Evolutionary conservation across 352 stramenopile genomes (phyloP).

Genomic region (Globisporangium uncinulatum): DNA sequence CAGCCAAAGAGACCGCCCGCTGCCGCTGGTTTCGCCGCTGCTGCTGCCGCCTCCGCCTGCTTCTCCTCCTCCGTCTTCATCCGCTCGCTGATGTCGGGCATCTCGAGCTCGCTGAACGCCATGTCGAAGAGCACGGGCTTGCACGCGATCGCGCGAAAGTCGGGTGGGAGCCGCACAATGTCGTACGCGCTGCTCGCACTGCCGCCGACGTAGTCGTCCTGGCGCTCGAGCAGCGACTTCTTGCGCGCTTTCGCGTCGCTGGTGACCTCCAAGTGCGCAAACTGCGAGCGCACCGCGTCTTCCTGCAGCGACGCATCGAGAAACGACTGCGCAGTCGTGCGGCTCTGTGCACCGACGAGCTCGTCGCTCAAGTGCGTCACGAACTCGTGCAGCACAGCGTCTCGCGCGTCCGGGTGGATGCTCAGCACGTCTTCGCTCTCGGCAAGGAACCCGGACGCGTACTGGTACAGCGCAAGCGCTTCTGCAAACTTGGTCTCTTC

Average conservation of each 20-base stretch:
- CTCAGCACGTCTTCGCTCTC: slow-evolving; percentile 57
- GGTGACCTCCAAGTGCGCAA: slow-evolving; percentile 53
- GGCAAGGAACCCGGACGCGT: slow-evolving; percentile 49
- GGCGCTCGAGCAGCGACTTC: slow-evolving; percentile 45
- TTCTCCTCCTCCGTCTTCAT: slow-evolving; percentile 77
- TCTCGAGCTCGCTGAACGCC: slow-evolving; percentile 77
- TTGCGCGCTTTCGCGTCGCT: slow-evolving; percentile 8
- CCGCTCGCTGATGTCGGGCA: slow-evolving; percentile 68
- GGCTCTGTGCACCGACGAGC: slow-evolving; percentile 56
- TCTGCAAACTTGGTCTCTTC: slow-evolving; percentile 63
- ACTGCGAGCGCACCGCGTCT: slow-evolving; percentile 51
- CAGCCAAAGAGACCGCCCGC: slow-evolving; percentile 63
- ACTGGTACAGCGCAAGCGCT: slow-evolving; percentile 65
- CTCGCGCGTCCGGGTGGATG: slow-evolving; percentile 51
- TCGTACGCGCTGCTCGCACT: slow-evolving; percentile 48
- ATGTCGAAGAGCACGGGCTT: slow-evolving; percentile 84
- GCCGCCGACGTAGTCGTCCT: slow-evolving; percentile 48
- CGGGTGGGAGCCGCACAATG: slow-evolving; percentile 56
- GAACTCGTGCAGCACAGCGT: slow-evolving; percentile 58
- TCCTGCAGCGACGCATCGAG: slow-evolving; percentile 50
- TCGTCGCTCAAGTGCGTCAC: slow-evolving; percentile 53
- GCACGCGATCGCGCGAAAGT: slow-evolving; percentile 56
- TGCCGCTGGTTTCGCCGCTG: slow-evolving; percentile 23
- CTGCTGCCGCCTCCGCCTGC: slow-evolving; percentile 36
- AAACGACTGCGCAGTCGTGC: slow-evolving; percentile 69